These are phyloP conservation scores for Aspergillus tamarii DNA, from an alignment of 2,329 filamentous ascomycete genomes.

Conservation along the genomic window DNA sequence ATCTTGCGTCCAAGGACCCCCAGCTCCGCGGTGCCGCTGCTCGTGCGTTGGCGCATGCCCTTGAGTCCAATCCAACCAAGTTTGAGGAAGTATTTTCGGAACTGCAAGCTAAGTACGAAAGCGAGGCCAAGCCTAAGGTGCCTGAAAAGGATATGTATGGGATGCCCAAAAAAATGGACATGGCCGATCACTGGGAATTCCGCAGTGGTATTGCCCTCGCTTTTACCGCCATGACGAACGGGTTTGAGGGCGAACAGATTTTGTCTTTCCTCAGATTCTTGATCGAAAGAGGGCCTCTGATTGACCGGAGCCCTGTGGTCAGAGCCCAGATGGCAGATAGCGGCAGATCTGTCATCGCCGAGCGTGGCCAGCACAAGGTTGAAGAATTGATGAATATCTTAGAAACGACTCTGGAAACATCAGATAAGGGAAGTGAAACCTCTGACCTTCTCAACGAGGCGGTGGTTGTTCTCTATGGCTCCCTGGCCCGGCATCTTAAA, in stretches of 20 bases:
- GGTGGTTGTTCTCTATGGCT: conserved; percentile 96
- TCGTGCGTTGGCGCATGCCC: conserved; percentile 75
- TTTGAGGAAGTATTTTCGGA: conserved; percentile 65
- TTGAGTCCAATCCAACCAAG: conserved; percentile 62
- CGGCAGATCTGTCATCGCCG: conserved; percentile 76
- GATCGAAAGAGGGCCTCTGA: conserved; percentile 83
- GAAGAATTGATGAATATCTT: conserved; percentile 92
- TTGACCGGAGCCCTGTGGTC: conserved; percentile 76
- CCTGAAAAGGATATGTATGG: conserved; percentile 90
- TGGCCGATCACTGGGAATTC: conserved; percentile 87
- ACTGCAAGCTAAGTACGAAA: conserved; percentile 72
- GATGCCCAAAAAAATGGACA: conserved; percentile 87
- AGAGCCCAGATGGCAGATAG: conserved; percentile 91
- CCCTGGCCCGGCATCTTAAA: conserved; percentile 83
- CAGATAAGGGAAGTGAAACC: conserved; percentile 77
- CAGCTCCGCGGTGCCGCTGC: conserved; percentile 84
- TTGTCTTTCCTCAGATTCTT: conserved; percentile 82
- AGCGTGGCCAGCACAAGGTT: conserved; percentile 79
- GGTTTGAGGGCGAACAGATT: conserved; percentile 70
- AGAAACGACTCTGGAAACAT: conserved; percentile 81
- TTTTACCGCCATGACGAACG: conserved; percentile 76
- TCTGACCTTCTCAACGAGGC: conserved; percentile 94
- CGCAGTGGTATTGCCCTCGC: conserved; percentile 86
- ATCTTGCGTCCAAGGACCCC: conserved; percentile 76
- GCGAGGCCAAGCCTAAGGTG: conserved; percentile 78